Percentiles rank a stretch among this genome's conserved stretches.
Conservation (phyloP, 176 grass and related monocot genomes). For the Carex pumila region DNA sequence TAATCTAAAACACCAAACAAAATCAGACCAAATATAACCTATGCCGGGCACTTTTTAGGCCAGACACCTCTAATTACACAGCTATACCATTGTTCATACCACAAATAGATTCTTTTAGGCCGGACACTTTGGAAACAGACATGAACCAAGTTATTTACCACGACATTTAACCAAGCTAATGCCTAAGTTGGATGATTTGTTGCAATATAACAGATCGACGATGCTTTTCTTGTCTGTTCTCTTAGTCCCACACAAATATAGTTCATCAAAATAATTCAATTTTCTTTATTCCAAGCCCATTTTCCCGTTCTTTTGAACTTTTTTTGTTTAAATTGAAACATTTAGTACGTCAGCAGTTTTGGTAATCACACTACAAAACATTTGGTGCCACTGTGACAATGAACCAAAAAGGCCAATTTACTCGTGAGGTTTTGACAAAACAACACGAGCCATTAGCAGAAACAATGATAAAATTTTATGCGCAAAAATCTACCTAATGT, state of each 20-base stretch:
- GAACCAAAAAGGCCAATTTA: not conserved
- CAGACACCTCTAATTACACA: not conserved
- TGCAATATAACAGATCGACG: not conserved
- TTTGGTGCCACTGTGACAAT: not conserved
- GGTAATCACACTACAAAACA: not conserved
- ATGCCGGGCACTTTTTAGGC: no score
- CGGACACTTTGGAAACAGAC: no score
- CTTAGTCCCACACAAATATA: not conserved
- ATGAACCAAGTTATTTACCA: not conserved
- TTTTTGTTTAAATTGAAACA: not conserved
- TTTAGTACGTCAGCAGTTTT: not conserved
- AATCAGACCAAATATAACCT: not conserved
- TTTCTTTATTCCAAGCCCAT: not conserved
- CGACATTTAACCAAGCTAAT: not conserved
- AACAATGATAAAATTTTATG: slow-evolving; percentile 2
- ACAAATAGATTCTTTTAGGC: no score
- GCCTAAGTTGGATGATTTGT: not conserved
- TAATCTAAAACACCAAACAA: not conserved
- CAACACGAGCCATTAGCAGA: not conserved
- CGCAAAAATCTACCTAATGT: not conserved
- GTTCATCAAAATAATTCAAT: not conserved
- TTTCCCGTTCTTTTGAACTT: not conserved
- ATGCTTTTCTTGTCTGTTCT: not conserved
- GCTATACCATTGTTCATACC: no score
- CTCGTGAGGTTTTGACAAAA: not conserved